Evolutionary conservation across 1,284 basidiomycete species (phyloP).

Genomic region (Moesziomyces sp.): DNA sequence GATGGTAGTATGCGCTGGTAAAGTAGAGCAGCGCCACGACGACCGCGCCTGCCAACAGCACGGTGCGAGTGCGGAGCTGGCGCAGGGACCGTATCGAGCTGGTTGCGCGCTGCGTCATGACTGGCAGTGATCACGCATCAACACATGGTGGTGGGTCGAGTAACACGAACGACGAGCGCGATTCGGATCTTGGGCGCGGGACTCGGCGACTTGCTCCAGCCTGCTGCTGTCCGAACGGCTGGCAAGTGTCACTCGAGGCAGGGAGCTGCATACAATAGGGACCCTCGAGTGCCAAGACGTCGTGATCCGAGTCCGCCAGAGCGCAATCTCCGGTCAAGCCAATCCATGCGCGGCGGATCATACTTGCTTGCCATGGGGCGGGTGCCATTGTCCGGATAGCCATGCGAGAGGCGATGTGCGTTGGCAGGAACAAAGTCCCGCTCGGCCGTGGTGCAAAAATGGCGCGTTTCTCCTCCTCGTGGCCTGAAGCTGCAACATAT

Average conservation of each 20-base stretch:
- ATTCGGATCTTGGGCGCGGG: too few relatives aligned
- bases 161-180: too few relatives aligned
- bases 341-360: neutral
- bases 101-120: neutral
- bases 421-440: too few relatives aligned
- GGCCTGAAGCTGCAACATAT: too few relatives aligned
- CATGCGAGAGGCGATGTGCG: too few relatives aligned
- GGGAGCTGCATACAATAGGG: neutral
- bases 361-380: too few relatives aligned
- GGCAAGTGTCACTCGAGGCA: neutral
- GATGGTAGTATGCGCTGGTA: conserved; percentile 5
- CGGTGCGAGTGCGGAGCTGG: conserved; percentile 9
- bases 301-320: neutral
- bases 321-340: neutral
- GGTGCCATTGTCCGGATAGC: too few relatives aligned
- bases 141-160: neutral
- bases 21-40: conserved; percentile 19
- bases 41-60: conserved; percentile 17
- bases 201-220: too few relatives aligned
- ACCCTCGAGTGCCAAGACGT: too few relatives aligned
- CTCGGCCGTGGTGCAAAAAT: too few relatives aligned
- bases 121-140: neutral
- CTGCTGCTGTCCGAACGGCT: too few relatives aligned
- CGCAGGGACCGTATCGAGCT: conserved; percentile 2
- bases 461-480: too few relatives aligned